Evolutionary conservation across 2,329 filamentous ascomycete genomes (phyloP).

Genomic region (Scedosporium minutisporum): DNA sequence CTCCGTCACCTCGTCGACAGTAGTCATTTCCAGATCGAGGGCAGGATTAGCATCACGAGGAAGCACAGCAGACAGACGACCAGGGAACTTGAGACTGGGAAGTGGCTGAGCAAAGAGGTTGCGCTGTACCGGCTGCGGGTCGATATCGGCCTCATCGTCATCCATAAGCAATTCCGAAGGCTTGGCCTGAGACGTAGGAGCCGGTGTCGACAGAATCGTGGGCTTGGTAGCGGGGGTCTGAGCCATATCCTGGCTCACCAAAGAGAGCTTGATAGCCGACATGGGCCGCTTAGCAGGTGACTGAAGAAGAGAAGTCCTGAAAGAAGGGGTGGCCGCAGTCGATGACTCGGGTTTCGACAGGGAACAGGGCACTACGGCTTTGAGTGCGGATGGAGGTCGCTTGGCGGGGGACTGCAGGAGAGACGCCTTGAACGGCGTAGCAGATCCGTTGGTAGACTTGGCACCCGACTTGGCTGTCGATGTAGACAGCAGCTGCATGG

Average conservation of each 20-base stretch:
- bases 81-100: conserved; percentile 30
- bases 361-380: neutral
- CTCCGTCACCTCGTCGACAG: conserved; percentile 10
- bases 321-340: neutral
- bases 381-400: conserved; percentile 18
- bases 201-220: conserved; percentile 22
- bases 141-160: conserved; percentile 16
- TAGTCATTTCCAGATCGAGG: conserved; percentile 14
- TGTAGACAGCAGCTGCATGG: conserved; percentile 16
- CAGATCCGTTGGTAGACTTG: conserved; percentile 15
- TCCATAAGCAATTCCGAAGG: conserved; percentile 26
- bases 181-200: conserved; percentile 9
- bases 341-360: neutral
- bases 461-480: neutral
- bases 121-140: conserved; percentile 14
- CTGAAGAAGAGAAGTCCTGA: conserved; percentile 2
- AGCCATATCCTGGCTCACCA: neutral
- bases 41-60: conserved; percentile 31
- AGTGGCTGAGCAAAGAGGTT: conserved; percentile 21
- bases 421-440: conserved; percentile 32
- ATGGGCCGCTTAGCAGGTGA: conserved; percentile 19
- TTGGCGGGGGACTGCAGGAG: conserved; percentile 45
- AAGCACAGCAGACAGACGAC: conserved; percentile 34
- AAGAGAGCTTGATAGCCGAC: conserved; percentile 23
- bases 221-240: conserved; percentile 20